Evolutionary conservation across 1,284 basidiomycete species (phyloP).

Genomic region (Rhodotorula mucilaginosa): DNA sequence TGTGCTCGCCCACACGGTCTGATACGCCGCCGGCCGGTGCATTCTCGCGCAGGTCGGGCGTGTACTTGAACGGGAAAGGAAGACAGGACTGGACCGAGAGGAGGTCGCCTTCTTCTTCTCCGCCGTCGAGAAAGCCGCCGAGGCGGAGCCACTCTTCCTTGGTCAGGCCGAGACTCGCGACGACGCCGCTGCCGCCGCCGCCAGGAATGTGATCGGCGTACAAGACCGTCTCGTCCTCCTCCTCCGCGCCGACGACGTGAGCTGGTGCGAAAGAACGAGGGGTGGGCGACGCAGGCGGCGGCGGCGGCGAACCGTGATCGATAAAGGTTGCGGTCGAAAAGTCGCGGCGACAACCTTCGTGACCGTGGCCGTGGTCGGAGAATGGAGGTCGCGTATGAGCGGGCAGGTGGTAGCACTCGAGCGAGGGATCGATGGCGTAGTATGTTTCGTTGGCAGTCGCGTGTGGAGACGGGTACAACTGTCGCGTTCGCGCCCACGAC

Average conservation of each 20-base stretch:
- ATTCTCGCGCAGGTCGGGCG: too few species aligned
- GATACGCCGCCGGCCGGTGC: too few species aligned
- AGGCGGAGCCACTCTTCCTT: constrained; percentile 25
- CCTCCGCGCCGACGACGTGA: too few species aligned
- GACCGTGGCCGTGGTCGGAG: too few species aligned
- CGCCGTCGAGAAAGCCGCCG: constrained; percentile 5
- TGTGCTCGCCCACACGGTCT: too few species aligned
- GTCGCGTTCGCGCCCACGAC: too few species aligned
- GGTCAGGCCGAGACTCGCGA: constrained; percentile 8
- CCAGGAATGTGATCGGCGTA: neutral
- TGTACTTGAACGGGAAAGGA: too few species aligned
- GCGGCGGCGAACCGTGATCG: constrained; percentile 17
- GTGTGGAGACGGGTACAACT: too few species aligned
- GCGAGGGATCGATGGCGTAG: constrained; percentile 10
- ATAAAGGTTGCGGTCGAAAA: constrained; percentile 17
- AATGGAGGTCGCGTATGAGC: neutral
- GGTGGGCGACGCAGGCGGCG: neutral
- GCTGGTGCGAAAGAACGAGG: neutral
- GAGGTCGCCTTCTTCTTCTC: neutral
- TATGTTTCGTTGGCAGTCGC: neutral
- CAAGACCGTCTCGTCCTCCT: too few species aligned
- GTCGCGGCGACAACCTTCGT: neutral
- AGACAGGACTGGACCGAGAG: neutral
- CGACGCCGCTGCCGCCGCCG: neutral
- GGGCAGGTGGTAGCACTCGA: neutral